phyloP scores from a whole-genome alignment of 805 yeast genomes.

The Wickerhamomyces pijperi region DNA sequence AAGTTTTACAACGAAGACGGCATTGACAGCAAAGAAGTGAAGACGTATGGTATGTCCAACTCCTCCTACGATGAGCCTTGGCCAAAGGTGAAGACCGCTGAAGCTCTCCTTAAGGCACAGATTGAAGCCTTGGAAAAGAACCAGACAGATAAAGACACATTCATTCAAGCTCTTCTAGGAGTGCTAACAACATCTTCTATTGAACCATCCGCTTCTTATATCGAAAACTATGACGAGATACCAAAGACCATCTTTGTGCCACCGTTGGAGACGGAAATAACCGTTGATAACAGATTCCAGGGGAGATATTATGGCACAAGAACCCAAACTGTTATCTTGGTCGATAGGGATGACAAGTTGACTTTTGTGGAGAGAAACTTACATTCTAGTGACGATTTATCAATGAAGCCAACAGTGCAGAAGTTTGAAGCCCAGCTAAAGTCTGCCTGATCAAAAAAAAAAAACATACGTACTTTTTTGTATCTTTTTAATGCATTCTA shows the following conservation, averaged over 20 bases:
- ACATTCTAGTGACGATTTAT: slow-evolving; percentile 33
- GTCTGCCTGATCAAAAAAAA: no score
- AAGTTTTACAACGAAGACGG: slow-evolving; percentile 18
- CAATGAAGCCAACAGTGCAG: slow-evolving; percentile 14
- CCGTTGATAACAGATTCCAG: slow-evolving; percentile 15
- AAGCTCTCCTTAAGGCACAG: slow-evolving; percentile 22
- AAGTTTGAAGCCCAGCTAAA: slow-evolving; percentile 17
- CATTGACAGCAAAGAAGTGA: slow-evolving; percentile 12
- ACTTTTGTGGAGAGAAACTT: slow-evolving; percentile 54
- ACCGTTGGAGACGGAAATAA: slow-evolving; percentile 33
- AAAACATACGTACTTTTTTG: no score
- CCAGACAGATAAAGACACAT: slow-evolving; percentile 21
- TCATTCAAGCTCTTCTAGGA: slow-evolving; percentile 42
- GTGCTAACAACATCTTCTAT: slow-evolving; percentile 39
- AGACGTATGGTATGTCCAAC: slow-evolving; percentile 49
- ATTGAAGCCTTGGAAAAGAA: slow-evolving; percentile 21
- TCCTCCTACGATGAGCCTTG: slow-evolving; percentile 60
- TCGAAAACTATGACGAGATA: slow-evolving; percentile 30
- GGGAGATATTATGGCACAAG: slow-evolving; percentile 76
- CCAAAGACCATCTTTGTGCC: slow-evolving; percentile 63
- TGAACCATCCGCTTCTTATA: slow-evolving; percentile 17
- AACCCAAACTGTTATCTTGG: slow-evolving; percentile 68
- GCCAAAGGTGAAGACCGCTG: slow-evolving; percentile 59
- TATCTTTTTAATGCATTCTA: no score
- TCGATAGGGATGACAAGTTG: slow-evolving; percentile 38